Evolutionary conservation across 257 asterid genomes (phyloP).

Genomic region (Solanum dulcamara): DNA sequence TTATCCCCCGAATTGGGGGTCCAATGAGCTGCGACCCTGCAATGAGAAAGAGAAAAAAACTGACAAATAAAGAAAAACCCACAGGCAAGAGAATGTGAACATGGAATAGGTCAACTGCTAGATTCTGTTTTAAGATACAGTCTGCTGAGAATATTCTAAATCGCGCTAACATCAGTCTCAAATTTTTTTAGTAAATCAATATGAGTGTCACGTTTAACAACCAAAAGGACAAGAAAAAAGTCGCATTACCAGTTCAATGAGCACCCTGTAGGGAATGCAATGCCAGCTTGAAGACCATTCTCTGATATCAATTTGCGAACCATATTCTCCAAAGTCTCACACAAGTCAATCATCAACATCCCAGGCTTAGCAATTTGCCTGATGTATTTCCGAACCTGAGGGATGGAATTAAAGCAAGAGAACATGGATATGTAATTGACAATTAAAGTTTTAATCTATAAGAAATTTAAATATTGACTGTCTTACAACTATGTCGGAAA

Average conservation of each 20-base stretch:
- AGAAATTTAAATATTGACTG: not conserved
- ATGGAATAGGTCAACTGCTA: not conserved
- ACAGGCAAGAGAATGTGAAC: not conserved
- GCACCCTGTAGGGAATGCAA: slow-evolving; percentile 99
- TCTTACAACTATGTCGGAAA: not conserved
- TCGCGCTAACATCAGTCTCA: not conserved
- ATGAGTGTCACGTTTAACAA: not conserved
- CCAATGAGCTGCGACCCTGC: slow-evolving; percentile 99
- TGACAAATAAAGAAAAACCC: not conserved
- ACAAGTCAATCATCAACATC: slow-evolving; percentile 87
- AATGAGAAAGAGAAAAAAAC: not conserved
- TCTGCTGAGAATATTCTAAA: not conserved
- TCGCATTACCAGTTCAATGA: slow-evolving; percentile 69
- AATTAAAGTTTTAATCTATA: not conserved
- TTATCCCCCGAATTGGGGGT: slow-evolving; percentile 94
- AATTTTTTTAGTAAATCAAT: not conserved
- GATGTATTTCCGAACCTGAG: slow-evolving; percentile 80
- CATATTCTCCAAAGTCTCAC: slow-evolving; percentile 92
- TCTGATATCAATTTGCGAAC: slow-evolving; percentile 88
- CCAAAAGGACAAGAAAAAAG: not conserved
- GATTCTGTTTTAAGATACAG: not conserved
- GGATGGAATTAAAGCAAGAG: not conserved
- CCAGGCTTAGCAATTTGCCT: slow-evolving; percentile 82
- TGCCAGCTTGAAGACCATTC: slow-evolving; percentile 98
- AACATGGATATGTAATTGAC: not conserved